Base-by-base conservation (phyloP, 1,284 basidiomycete species). In the Athelia sp. region DNA sequence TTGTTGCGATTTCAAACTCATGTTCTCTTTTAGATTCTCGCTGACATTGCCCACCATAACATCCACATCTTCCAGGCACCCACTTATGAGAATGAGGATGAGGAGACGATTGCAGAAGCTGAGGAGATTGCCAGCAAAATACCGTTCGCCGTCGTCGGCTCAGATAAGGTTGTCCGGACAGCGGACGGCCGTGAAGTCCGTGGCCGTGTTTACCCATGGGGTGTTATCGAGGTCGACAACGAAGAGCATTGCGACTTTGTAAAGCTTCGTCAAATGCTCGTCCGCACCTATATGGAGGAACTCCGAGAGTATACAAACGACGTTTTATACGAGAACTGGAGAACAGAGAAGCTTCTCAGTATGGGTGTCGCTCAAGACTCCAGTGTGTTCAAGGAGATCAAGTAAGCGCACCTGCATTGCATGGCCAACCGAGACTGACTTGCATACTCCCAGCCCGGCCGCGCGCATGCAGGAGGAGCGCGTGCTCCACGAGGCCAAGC, bases 201-300 rank as follows among this genome's bases (percentile, higher is more conserved):
- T 58, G 94, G 95, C 29, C 90, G 95, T 61, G 76, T 82, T 6
- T 98, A 98, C 67, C 95, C 95, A 9, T 98, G 95, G 95, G 94
- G 94, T 69, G 87, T 93, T 49, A 92, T 98, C 56, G 95, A 98
- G 68, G 95, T 98, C 45, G 94, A 98, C 74, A 97, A 98, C 62
- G 94, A 98, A 65, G 90, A 93, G 29, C 94, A 98, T 67, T 98
- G 95, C 59, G 95, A 98, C 69, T 98, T 98, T 67, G 93, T 97
- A 69, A 98, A 98, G 72, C 87, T 98, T 53, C 84, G 95, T 49
- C 95, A 98, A 70, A 98, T 98, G 95, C 87, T 98, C 43, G 89
- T 98, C 59, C 81, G 94, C 55, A 97, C 95, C 4, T 95, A 97
- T 69, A 98, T 98, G 95, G 95, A 98, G 67, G 94, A 98, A 67